Percentiles rank a stretch among this genome's conserved stretches.
These are phyloP conservation scores for Claviceps arundinis DNA, from an alignment of 2,329 filamentous ascomycete genomes.

Conservation along the genomic window DNA sequence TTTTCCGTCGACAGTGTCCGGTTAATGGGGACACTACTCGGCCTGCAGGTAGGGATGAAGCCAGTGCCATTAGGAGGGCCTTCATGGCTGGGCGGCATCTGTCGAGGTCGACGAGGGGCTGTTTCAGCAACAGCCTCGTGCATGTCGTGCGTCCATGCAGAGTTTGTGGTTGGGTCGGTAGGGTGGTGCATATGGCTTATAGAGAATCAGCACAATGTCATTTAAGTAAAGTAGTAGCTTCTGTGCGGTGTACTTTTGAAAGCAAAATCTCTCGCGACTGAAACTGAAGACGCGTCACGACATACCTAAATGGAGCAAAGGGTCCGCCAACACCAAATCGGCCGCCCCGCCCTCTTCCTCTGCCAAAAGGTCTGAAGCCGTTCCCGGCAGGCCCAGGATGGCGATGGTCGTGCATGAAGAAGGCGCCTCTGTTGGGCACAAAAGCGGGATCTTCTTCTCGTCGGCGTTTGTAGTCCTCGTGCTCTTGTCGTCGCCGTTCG, in stretches of 20 bases:
- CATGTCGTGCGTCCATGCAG: constrained; percentile 87
- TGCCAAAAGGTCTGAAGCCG: constrained; percentile 59
- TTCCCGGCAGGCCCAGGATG: constrained; percentile 65
- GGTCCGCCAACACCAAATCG: constrained; percentile 45
- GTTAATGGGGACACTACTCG: constrained; percentile 54
- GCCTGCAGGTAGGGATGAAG: constrained; percentile 41
- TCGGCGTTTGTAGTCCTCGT: constrained; percentile 81
- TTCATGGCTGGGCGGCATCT: constrained; percentile 28
- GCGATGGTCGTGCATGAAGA: constrained; percentile 94
- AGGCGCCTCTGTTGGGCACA: constrained; percentile 84
- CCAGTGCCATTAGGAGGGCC: constrained; percentile 41
- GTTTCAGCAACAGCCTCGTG: constrained; percentile 57
- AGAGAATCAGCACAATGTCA: constrained; percentile 13
- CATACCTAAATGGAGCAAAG: constrained; percentile 52
- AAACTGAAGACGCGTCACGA: constrained; percentile 8
- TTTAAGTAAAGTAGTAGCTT: neutral
- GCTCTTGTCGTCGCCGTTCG: constrained; percentile 67
- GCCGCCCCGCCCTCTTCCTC: constrained; percentile 50
- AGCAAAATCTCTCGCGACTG: no score
- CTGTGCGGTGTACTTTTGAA: no score
- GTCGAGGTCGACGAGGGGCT: constrained; percentile 26
- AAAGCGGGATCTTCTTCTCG: constrained; percentile 83
- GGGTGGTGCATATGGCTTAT: constrained; percentile 28
- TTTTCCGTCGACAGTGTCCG: constrained; percentile 71
- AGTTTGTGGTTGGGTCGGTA: constrained; percentile 52